Base-by-base conservation (phyloP, 257 asterid genomes). In the Nicotiana attenuata region DNA sequence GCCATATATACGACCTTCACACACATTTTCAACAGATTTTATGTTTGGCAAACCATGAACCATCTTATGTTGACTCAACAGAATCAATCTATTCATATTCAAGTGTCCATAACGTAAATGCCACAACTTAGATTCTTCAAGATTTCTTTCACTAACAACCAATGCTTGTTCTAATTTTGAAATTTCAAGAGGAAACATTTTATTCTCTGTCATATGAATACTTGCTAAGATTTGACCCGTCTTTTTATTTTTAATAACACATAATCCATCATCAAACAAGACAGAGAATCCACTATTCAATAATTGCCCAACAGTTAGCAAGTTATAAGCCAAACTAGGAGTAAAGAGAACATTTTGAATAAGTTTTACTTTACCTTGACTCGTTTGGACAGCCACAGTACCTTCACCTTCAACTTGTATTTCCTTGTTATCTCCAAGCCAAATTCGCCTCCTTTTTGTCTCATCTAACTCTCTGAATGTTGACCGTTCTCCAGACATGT, bases 231-330 rank as follows among this genome's bases (percentile, higher is more conserved):
- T 41, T 38, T 59, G 16, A 8, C 69, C 5, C 0, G 5, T 17
- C 17, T 66, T 24, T 9, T 86, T 81, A 3, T 79, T 64, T 5
- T 69, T 29, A 53, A 83, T 67, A 26, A 41, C 7, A 31, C 82
- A 82, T 0, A 28, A 10, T 3, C 2, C 59, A 22, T 56, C 79
- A 71, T 85, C 80, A 78, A 85, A 85, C 16, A 53, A 16, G 20
- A 82, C 3, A 0, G 50, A 20, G 19, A 69, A 82, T 5, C 80
- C 69, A 78, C 76, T 15, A 33, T 15, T 2, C 83, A 84, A 77
- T 14, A 84, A 22, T 52, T 78, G n/a, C 28, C 28, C 2, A 65
- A 84, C 63, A 76, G 85, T 84, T 5, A 84, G 9, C 20, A 87
- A 41, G 56, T 77, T 84, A 20, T 84, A 38, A 0, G 53, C 63